A percentile compares a stretch with the other conserved stretches of the same genome.
Evolutionary conservation across 202 grass and related monocot species (phyloP).

Genomic region (Panicum hallii): DNA sequence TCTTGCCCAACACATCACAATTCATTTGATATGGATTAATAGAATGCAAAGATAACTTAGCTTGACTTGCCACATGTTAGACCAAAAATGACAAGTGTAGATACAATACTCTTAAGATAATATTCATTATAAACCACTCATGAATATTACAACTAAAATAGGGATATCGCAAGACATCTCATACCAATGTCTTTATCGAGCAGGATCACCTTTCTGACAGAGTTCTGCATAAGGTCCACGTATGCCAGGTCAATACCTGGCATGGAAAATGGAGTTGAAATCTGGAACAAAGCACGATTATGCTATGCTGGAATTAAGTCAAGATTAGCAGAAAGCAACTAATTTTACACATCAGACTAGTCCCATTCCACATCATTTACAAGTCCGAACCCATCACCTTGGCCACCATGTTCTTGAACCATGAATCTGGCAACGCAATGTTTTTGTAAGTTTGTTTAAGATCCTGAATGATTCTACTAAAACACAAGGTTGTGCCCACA

Average conservation of each 20-base stretch:
- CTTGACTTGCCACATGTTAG: not conserved
- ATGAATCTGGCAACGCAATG: slow-evolving; percentile 35
- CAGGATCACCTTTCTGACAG: slow-evolving; percentile 46
- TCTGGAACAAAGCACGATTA: slow-evolving; percentile 19
- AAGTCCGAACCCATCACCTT: slow-evolving; percentile 29
- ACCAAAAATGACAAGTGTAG: slow-evolving; percentile 25
- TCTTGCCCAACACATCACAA: not conserved
- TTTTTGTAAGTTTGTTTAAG: slow-evolving; percentile 2
- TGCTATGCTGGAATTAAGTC: slow-evolving; percentile 35
- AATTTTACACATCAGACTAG: slow-evolving; percentile 55
- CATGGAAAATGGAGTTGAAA: slow-evolving; percentile 18
- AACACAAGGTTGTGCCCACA: slow-evolving; percentile 35
- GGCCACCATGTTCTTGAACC: slow-evolving; percentile 42
- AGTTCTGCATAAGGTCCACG: slow-evolving; percentile 49
- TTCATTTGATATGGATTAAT: slow-evolving; percentile 1
- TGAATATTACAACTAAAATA: slow-evolving; percentile 14
- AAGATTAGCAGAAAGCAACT: slow-evolving; percentile 34
- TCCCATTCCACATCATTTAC: slow-evolving; percentile 45
- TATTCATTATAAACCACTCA: slow-evolving; percentile 23
- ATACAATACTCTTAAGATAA: slow-evolving; percentile 5
- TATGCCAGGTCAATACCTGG: slow-evolving; percentile 29
- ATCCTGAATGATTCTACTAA: slow-evolving; percentile 32
- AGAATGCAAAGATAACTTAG: not conserved
- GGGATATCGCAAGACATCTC: not conserved
- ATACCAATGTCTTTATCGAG: slow-evolving; percentile 29